These are phyloP conservation scores for Eucalyptus paniculata DNA, from an alignment of 345 rosid species.

Conservation along the genomic window DNA sequence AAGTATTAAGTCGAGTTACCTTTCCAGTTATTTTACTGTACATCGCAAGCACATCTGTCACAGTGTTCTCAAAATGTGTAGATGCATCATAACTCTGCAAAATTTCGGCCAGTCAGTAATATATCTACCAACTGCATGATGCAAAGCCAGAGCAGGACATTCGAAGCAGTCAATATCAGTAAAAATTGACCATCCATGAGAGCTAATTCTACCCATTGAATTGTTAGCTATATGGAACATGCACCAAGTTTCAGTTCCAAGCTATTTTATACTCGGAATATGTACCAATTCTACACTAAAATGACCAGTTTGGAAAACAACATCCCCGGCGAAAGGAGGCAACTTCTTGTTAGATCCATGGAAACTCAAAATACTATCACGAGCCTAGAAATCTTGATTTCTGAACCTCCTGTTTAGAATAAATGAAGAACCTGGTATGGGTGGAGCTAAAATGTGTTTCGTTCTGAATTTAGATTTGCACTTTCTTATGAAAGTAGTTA, in stretches of 20 bases:
- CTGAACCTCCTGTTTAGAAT: background rate
- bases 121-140: background rate
- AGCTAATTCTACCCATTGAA: background rate
- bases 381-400: background rate
- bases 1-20: constrained; percentile 13
- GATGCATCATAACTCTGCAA: constrained; percentile 76
- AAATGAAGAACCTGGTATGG: background rate
- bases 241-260: background rate
- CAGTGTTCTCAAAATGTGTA: constrained; percentile 84
- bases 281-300: background rate
- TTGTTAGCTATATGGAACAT: background rate
- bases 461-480: background rate
- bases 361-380: background rate
- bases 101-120: background rate
- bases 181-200: background rate
- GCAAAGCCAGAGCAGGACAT: background rate
- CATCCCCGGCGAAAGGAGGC: background rate
- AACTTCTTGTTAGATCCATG: background rate
- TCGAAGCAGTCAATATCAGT: background rate
- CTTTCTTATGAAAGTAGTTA: background rate
- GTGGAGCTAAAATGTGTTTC: background rate
- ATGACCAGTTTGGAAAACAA: background rate
- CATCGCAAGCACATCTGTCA: constrained; percentile 59
- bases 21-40: constrained; percentile 82
- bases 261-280: background rate